Percentiles rank a stretch among this genome's conserved stretches.
Evolutionary conservation across 225 moss, liverwort and hornwort genomes (phyloP).

Genomic region (Marchantia polymorpha): DNA sequence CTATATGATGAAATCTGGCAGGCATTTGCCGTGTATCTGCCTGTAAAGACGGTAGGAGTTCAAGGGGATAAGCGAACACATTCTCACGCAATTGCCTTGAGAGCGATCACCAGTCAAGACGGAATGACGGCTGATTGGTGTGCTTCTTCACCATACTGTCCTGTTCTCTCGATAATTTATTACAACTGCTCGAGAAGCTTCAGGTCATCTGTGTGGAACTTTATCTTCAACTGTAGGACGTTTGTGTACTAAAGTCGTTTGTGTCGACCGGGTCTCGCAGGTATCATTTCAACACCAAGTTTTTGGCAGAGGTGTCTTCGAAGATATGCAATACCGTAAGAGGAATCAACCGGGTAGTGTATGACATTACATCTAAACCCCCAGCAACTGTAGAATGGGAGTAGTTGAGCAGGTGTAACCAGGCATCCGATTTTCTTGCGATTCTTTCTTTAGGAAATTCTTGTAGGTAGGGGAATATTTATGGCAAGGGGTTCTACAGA

Average conservation of each 20-base stretch:
- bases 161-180: background rate
- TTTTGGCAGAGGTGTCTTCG: conserved; percentile 69
- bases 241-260: background rate
- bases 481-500: too few species aligned
- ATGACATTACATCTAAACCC: conserved; percentile 87
- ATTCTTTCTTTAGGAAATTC: background rate
- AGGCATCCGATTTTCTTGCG: background rate
- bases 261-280: conserved; percentile 24
- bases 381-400: conserved; percentile 89
- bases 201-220: background rate
- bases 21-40: conserved; percentile 84
- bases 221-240: background rate
- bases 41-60: conserved; percentile 86
- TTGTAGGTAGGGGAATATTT: too few species aligned
- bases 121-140: conserved; percentile 96
- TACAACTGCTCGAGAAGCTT: background rate
- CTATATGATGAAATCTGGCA: conserved; percentile 89
- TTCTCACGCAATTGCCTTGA: conserved; percentile 76
- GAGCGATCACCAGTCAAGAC: conserved; percentile 86
- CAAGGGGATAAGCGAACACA: conserved; percentile 85
- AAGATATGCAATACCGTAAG: conserved; percentile 84
- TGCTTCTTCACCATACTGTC: background rate
- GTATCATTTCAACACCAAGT: conserved; percentile 82
- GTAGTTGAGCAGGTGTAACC: conserved; percentile 19
- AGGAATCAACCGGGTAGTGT: conserved; percentile 81